A percentile compares a stretch with the other conserved stretches of the same genome.
These are phyloP conservation scores for Cynara cardunculus DNA, from an alignment of 129 eudicot genomes.

Conservation along the genomic window DNA sequence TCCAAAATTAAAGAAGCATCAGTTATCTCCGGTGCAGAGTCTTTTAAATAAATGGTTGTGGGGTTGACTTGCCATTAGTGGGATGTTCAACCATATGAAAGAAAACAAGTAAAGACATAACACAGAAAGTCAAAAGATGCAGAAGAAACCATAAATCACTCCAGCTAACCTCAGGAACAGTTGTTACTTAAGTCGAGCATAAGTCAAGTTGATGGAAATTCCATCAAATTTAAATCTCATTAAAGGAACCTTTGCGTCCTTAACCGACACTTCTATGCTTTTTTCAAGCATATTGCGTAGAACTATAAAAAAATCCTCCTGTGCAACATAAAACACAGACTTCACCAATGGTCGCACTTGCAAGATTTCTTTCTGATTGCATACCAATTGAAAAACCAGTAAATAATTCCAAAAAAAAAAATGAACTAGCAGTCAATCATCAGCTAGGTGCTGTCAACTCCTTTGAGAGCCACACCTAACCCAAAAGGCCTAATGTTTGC, in stretches of 20 bases:
- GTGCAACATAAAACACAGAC: not conserved
- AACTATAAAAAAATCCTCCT: constrained; percentile 65
- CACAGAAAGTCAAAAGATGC: not conserved
- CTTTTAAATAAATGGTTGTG: not conserved
- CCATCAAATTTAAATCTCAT: constrained; percentile 67
- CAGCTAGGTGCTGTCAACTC: too few species aligned
- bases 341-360: not conserved
- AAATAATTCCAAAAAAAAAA: not conserved
- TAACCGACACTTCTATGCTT: constrained; percentile 57
- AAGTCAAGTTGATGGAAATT: constrained; percentile 55
- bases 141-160: not conserved
- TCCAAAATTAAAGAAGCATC: not conserved
- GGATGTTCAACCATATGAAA: not conserved
- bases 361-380: not conserved
- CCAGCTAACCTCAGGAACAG: constrained; percentile 49
- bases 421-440: not conserved
- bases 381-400: not conserved
- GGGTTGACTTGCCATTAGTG: too few species aligned
- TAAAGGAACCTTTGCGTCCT: constrained; percentile 66
- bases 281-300: constrained; percentile 50
- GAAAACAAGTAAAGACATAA: not conserved
- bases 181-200: constrained; percentile 55
- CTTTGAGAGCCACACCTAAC: too few species aligned
- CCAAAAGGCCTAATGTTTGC: too few species aligned
- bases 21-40: not conserved